Conservation (phyloP, 139 green algal genomes). For the Pseudopediastrum boryanum region DNA sequence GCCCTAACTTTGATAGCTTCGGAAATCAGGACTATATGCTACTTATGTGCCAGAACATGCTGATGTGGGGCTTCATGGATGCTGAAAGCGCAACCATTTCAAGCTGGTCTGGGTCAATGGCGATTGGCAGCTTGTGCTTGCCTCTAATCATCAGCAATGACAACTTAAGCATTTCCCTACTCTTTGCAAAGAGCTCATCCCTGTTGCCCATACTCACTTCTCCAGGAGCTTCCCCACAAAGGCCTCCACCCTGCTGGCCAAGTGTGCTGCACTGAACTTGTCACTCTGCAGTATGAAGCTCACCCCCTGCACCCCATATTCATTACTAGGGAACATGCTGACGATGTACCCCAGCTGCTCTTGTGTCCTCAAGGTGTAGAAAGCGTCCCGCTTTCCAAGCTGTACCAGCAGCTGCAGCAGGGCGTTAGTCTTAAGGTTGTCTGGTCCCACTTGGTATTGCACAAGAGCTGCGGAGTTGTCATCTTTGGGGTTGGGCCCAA, state of each 20-base stretch:
- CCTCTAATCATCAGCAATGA: no score
- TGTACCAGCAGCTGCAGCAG: constrained; percentile 82
- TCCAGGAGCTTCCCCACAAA: constrained; percentile 66
- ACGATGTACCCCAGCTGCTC: constrained; percentile 87
- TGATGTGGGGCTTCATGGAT: no score
- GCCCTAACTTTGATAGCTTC: no score
- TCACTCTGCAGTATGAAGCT: constrained; percentile 74
- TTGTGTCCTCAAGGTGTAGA: constrained; percentile 85
- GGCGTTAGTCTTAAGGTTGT: constrained; percentile 71
- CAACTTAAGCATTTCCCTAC: no score
- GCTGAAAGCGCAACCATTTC: no score
- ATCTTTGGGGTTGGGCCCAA: constrained; percentile 70
- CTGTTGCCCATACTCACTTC: background rate
- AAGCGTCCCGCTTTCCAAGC: constrained; percentile 79
- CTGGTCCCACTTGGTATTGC: constrained; percentile 76
- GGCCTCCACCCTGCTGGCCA: constrained; percentile 64
- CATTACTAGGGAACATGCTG: no score
- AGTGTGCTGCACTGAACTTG: constrained; percentile 54
- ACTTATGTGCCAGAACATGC: no score
- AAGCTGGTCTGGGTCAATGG: no score
- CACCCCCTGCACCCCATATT: constrained; percentile 32
- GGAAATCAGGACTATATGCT: no score
- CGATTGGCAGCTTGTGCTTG: no score
- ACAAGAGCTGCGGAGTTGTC: constrained; percentile 80
- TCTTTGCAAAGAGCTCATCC: background rate